Evolutionary conservation across 805 yeast species (phyloP).

Genomic region (Teunomyces stri): DNA sequence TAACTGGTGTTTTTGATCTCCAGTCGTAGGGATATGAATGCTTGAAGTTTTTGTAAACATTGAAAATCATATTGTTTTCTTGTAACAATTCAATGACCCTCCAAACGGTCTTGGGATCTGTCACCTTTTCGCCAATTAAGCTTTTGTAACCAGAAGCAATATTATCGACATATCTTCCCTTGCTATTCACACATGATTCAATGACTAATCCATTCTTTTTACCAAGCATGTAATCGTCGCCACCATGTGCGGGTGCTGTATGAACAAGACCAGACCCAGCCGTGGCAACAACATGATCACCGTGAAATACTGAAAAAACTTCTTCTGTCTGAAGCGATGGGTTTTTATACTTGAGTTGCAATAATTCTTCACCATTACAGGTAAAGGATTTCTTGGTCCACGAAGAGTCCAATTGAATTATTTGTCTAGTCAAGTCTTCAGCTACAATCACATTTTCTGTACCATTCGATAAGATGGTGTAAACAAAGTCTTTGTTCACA

Average conservation of each 20-base stretch:
- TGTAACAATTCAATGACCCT: slow-evolving; percentile 56
- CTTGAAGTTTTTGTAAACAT: slow-evolving; percentile 47
- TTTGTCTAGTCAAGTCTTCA: slow-evolving; percentile 39
- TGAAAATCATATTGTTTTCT: slow-evolving; percentile 44
- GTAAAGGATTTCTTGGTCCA: slow-evolving; percentile 5
- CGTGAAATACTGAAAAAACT: slow-evolving; percentile 64
- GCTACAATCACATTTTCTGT: slow-evolving; percentile 51
- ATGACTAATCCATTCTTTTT: slow-evolving; percentile 53
- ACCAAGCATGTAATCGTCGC: slow-evolving; percentile 83
- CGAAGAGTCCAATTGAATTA: slow-evolving; percentile 29
- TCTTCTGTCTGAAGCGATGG: slow-evolving; percentile 42
- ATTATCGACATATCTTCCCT: slow-evolving; percentile 60
- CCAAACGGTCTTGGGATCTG: slow-evolving; percentile 22
- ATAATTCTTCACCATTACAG: slow-evolving; percentile 23
- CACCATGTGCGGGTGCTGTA: slow-evolving; percentile 97
- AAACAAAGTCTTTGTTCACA: slow-evolving; percentile 55
- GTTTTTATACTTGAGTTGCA: slow-evolving; percentile 48
- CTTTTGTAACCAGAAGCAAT: slow-evolving; percentile 46
- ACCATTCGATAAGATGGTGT: slow-evolving; percentile 44
- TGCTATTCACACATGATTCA: slow-evolving; percentile 74
- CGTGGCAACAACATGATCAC: slow-evolving; percentile 72
- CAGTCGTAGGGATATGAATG: slow-evolving; percentile 97
- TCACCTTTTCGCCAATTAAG: slow-evolving; percentile 43
- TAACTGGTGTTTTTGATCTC: slow-evolving; percentile 95
- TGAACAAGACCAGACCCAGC: slow-evolving; percentile 97